phyloP scores from a whole-genome alignment of 2,329 filamentous ascomycete species.

The Pestalotiopsis sp. region DNA sequence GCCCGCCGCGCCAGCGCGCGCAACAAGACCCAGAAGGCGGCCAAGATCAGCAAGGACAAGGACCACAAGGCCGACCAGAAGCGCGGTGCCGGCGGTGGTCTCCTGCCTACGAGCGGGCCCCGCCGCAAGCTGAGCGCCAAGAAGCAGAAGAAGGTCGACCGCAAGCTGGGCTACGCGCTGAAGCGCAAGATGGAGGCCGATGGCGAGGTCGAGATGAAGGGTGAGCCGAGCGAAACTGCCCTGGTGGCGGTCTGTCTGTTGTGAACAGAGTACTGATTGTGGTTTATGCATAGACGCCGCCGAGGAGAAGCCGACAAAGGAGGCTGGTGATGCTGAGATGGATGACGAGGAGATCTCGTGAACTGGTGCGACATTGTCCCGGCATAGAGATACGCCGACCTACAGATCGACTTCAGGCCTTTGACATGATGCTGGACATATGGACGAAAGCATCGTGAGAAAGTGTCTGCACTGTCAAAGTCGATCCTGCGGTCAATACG shows the following conservation, averaged over 20 bases:
- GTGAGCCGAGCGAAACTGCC: constrained; percentile 15
- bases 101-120: constrained; percentile 58
- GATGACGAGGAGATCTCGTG: constrained; percentile 16
- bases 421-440: neutral
- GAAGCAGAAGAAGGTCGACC: constrained; percentile 56
- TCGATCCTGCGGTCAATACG: neutral
- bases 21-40: constrained; percentile 43
- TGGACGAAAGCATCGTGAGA: neutral
- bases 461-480: neutral
- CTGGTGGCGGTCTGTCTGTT: neutral
- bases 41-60: constrained; percentile 25
- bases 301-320: constrained; percentile 3
- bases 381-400: neutral
- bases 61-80: constrained; percentile 30
- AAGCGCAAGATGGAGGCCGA: constrained; percentile 34
- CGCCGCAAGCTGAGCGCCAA: constrained; percentile 51
- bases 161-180: constrained; percentile 51
- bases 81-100: constrained; percentile 51
- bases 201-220: constrained; percentile 34
- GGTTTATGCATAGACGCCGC: neutral
- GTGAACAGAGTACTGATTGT: neutral
- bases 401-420: neutral
- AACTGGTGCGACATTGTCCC: neutral
- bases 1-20: constrained; percentile 45
- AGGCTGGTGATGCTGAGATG: constrained; percentile 12